Evolutionary conservation across 139 green algal species (phyloP), one percentile per base, ranked within the genome.

Genomic region (Ettlia oleoabundans): DNA sequence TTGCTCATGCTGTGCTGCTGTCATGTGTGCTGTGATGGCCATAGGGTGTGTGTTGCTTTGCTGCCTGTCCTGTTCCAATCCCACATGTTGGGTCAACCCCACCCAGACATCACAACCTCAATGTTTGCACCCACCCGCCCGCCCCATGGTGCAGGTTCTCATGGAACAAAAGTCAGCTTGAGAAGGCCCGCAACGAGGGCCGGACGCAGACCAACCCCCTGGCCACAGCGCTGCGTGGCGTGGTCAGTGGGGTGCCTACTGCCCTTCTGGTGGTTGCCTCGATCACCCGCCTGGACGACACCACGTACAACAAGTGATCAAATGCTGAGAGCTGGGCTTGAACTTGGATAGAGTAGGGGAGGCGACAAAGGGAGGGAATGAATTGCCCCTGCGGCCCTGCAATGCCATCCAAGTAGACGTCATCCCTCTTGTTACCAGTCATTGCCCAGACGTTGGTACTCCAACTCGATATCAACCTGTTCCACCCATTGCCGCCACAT

Each of bases 101-200:
- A n/a, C n/a, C n/a, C n/a, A n/a, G n/a, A n/a, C n/a, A n/a, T n/a
- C n/a, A n/a, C n/a, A n/a, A n/a, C n/a, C n/a, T n/a, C n/a, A n/a
- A n/a, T n/a, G n/a, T n/a, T n/a, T n/a, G n/a, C n/a, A n/a, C n/a
- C n/a, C n/a, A n/a, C n/a, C n/a, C n/a, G n/a, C n/a, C n/a, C n/a
- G n/a, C n/a, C n/a, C n/a, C n/a, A n/a, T n/a, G 33, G 1, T 3
- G 30, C 82, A 76, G 75, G 82, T 71, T 64, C 51, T 84, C 85
- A 15, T 90, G 68, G 64, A 88, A 89, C 66, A 89, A 89, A 76
- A 30, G 55, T 21, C 81, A 89, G 70, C 82, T 91, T 64, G 87
- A 87, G 51, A 89, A 87, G 80, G 47, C 82, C 10, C 81, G 87
- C 72, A 91, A 91, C 61, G 85, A 90, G 53, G 42, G 38, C 19